Percentiles rank a stretch among this genome's conserved stretches.
phyloP scores from a whole-genome alignment of 2,329 filamentous ascomycete genomes.

The Alternaria burnsii region DNA sequence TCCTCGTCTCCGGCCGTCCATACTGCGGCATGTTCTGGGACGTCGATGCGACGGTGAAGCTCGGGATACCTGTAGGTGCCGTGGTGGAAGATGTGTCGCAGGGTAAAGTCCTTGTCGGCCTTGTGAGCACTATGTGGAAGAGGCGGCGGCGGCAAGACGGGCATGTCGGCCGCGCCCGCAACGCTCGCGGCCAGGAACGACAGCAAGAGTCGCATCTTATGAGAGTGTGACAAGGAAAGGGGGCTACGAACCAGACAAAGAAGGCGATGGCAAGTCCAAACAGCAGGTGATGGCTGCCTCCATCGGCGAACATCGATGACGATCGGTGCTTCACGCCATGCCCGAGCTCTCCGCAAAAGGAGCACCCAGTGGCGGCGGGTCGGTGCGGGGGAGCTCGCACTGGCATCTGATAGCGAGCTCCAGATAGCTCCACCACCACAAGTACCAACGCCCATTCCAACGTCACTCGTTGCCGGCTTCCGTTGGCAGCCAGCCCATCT shows the following conservation, averaged over 20 bases:
- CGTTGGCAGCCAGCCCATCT: background rate
- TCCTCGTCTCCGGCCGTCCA: constrained; percentile 69
- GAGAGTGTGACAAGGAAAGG: background rate
- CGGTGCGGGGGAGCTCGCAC: constrained; percentile 13
- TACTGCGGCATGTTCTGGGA: constrained; percentile 68
- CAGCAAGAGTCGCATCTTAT: constrained; percentile 61
- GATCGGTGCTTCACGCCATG: constrained; percentile 16
- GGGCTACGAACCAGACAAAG: background rate
- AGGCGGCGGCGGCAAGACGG: constrained; percentile 37
- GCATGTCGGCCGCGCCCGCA: constrained; percentile 52
- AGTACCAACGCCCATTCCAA: background rate
- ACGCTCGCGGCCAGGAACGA: constrained; percentile 68
- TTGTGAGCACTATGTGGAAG: constrained; percentile 31
- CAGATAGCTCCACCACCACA: background rate
- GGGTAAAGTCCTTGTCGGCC: constrained; percentile 48
- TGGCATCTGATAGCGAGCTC: constrained; percentile 12
- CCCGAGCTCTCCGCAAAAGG: background rate
- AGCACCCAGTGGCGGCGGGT: constrained; percentile 1
- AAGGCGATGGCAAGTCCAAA: background rate
- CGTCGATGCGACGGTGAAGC: constrained; percentile 79
- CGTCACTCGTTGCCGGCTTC: constrained; percentile 5
- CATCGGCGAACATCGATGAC: constrained; percentile 19
- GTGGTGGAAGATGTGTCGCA: constrained; percentile 93
- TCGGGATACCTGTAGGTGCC: constrained; percentile 79
- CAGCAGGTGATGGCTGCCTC: constrained; percentile 1